Evolutionary conservation across 2,329 filamentous ascomycete species (phyloP).

Genomic region (Trichoderma gracile): DNA sequence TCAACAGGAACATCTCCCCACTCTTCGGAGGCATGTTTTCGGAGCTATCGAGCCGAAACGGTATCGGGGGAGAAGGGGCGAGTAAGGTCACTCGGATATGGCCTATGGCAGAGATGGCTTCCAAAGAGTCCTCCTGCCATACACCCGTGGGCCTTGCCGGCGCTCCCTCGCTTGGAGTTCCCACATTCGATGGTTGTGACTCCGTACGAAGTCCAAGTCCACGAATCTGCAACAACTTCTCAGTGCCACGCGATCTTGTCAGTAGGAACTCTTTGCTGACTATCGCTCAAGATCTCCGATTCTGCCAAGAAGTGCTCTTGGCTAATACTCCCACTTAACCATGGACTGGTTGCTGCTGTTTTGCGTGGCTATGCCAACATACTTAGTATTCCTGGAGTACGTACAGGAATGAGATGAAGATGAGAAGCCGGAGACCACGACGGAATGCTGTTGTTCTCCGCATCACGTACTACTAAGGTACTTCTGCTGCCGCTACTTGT

Average conservation of each 20-base stretch:
- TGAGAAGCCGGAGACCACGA: background rate
- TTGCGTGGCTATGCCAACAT: background rate
- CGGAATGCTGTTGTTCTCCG: conserved; percentile 13
- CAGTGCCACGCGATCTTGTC: background rate
- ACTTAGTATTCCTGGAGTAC: background rate
- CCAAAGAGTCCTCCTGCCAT: background rate
- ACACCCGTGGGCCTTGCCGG: background rate
- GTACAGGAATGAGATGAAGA: background rate
- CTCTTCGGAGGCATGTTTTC: background rate
- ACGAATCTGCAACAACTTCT: background rate
- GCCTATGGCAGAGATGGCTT: background rate
- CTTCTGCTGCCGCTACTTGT: background rate
- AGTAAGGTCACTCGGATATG: background rate
- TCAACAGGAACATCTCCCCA: background rate
- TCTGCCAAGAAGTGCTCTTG: background rate
- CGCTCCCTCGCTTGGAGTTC: conserved; percentile 10
- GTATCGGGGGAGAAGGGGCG: background rate
- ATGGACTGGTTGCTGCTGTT: background rate
- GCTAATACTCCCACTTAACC: background rate
- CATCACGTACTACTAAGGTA: background rate
- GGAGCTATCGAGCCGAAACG: background rate
- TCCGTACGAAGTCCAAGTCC: background rate
- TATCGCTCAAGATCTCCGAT: background rate
- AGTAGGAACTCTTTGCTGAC: background rate
- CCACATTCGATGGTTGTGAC: conserved; percentile 14